Evolutionary conservation across 768 basidiomycete species (phyloP), one percentile per base, ranked within the genome.

Genomic region (Heimioporus sp.): DNA sequence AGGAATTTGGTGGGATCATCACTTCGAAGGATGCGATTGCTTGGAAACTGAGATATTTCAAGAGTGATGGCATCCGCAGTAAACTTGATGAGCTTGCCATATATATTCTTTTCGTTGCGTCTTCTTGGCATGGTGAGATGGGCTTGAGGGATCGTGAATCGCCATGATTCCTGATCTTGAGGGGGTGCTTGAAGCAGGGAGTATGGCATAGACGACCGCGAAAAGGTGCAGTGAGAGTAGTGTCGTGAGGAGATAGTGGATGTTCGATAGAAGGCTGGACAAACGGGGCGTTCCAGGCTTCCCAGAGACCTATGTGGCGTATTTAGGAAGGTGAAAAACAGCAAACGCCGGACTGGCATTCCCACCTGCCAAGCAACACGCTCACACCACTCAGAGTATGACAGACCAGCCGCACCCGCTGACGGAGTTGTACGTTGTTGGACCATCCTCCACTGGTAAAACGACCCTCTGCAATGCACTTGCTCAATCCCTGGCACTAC

Each of bases 401-500:
- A 19, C 51, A 37, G 54, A 61, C 35, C 34, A 43, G 10, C 52
- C 43, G 36, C 17, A 38, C n/a, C 51, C 45, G 20, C 53, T 57
- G 50, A 60, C 54, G 31, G 65, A 66, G 42, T n/a, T 65, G 31
- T 82, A 77, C 54, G 63, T 83, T 39, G 65, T 82, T 43, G 81
- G 80, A 7, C 80, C 81, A 28, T 78, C 81, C 65, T 85, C 84
- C 15, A 81, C 81, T 12, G 86, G 86, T n/a, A 88, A 87, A 65
- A 83, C 85, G 21, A 86, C 85, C 0, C 73, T 86, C 4, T 85
- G 82, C 63, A 64, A 75, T 34, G 80, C 81, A 2, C 64, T 86
- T 0, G 74, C 74, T 0, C 55, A 69, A 41, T 69, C 71, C 35
- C 59, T 84, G 10, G 65, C 68, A 2, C 52, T 87, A 30, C 48